Evolutionary conservation across 2,329 filamentous ascomycete genomes (phyloP).

Genomic region (Grosmannia clavigera): DNA sequence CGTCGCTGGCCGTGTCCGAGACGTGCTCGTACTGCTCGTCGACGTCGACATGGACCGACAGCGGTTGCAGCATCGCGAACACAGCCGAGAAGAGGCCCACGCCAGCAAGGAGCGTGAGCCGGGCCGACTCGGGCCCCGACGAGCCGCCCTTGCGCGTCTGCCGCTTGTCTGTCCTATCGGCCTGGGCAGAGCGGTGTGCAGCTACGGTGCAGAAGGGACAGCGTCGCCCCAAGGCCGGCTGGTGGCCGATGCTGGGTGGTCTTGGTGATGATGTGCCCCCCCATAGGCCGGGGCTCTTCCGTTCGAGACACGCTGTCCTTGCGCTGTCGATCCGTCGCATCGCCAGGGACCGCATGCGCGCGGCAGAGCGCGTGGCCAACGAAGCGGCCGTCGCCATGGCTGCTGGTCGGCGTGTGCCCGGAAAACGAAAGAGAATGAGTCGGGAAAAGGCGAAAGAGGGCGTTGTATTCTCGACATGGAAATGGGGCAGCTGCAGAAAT

Average conservation of each 20-base stretch:
- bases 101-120: background rate
- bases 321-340: background rate
- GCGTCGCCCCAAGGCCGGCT: too few relatives aligned
- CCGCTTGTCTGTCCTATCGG: background rate
- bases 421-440: too few relatives aligned
- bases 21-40: background rate
- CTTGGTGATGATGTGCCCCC: too few relatives aligned
- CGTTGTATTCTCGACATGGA: too few relatives aligned
- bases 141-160: background rate
- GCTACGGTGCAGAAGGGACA: too few relatives aligned
- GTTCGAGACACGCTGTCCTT: too few relatives aligned
- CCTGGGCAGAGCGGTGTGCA: background rate
- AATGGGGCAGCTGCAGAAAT: background rate
- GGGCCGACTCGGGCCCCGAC: background rate
- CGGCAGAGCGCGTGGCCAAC: background rate
- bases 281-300: background rate
- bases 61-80: background rate
- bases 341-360: background rate
- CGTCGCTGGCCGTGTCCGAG: slow-evolving; percentile 3
- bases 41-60: background rate
- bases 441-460: too few relatives aligned
- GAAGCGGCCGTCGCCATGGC: background rate
- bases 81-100: background rate
- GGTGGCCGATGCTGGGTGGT: too few relatives aligned
- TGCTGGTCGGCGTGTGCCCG: too few relatives aligned